A percentile compares a stretch with the other conserved stretches of the same genome.
Evolutionary conservation across 768 basidiomycete genomes (phyloP).

Genomic region (Lactifluus subvellereus): DNA sequence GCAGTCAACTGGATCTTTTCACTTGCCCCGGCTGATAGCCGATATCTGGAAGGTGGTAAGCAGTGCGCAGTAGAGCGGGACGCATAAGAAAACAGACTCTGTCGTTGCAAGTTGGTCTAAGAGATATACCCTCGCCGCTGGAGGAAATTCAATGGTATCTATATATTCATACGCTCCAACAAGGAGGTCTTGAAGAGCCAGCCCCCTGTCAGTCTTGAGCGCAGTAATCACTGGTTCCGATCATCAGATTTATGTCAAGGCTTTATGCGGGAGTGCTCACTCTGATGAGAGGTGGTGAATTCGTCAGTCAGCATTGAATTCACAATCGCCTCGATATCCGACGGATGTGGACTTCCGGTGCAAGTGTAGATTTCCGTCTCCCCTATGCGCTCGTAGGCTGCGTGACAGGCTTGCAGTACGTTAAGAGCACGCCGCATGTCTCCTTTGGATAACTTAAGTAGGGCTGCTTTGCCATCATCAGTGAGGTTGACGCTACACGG

Average conservation of each 20-base stretch:
- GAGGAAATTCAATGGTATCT: conserved; percentile 78
- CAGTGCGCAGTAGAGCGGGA: neutral
- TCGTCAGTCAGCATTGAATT: conserved; percentile 95
- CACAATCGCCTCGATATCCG: conserved; percentile 89
- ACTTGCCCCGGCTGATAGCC: conserved; percentile 84
- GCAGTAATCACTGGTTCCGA: conserved; percentile 67
- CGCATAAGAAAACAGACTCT: conserved; percentile 55
- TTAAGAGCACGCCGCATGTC: conserved; percentile 98
- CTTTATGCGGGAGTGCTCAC: conserved; percentile 37
- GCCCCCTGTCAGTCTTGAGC: conserved; percentile 85
- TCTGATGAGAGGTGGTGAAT: conserved; percentile 85
- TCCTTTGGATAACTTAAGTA: conserved; percentile 91
- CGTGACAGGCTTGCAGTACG: conserved; percentile 95
- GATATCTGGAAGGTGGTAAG: conserved; percentile 51
- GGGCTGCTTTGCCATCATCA: conserved; percentile 77
- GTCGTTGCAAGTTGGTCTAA: conserved; percentile 92
- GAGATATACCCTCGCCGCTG: conserved; percentile 83
- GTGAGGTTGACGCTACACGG: conserved; percentile 72
- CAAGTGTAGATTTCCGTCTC: conserved; percentile 95
- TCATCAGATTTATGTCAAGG: neutral
- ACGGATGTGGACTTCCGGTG: conserved; percentile 93
- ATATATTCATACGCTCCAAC: conserved; percentile 88
- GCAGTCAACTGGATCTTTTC: conserved; percentile 95
- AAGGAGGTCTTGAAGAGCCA: conserved; percentile 92
- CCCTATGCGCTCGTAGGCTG: conserved; percentile 84